Evolutionary conservation across 2,329 filamentous ascomycete genomes (phyloP), one percentile per base, ranked within the genome.

Genomic region (Diaporthe ilicicola): DNA sequence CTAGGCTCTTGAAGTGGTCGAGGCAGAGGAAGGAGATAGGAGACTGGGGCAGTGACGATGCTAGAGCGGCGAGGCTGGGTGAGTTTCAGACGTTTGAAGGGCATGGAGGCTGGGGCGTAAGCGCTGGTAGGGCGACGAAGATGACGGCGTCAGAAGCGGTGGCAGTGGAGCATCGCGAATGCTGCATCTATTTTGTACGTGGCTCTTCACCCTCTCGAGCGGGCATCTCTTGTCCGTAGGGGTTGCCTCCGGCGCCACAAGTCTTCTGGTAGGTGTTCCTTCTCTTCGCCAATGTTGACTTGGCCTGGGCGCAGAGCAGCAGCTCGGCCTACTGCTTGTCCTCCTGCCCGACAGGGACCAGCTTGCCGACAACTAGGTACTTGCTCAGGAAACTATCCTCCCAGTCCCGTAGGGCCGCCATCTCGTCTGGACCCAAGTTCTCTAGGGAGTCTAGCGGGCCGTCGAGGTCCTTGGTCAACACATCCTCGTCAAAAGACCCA

Each of bases 361-460:
- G 82, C 82, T 90, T 92, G 24, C 96, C 96, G 17, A 99, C 94
- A n/a, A 98, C 90, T 29, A 97, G 84, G 82, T 99, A 99, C 87
- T 99, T 98, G 82, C 95, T 93, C 73, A 88, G 84, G 81, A 99
- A 99, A 75, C 94, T 88, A 84, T 97, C 94, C 85, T 98, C 95
- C 96, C 96, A 99, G 2, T 93, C 94, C 76, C 88, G 86, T 81
- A 98, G 84, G 62, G 94, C 93, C 80, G 97, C 95, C 82, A 93
- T 83, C 85, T 97, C 91, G 71, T 95, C 94, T 1, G 80, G 81
- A 7, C 89, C 90, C 72, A 98, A 82, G 70, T 91, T 93, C 65
- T 89, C 86, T 53, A 97, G 85, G 67, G 87, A 89, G 79, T 97
- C 94, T 73, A 98, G 84, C 54, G 94, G 94, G 0, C 90, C 95